Evolutionary conservation across 768 basidiomycete species (phyloP).

Genomic region (Leccinum obscurum): DNA sequence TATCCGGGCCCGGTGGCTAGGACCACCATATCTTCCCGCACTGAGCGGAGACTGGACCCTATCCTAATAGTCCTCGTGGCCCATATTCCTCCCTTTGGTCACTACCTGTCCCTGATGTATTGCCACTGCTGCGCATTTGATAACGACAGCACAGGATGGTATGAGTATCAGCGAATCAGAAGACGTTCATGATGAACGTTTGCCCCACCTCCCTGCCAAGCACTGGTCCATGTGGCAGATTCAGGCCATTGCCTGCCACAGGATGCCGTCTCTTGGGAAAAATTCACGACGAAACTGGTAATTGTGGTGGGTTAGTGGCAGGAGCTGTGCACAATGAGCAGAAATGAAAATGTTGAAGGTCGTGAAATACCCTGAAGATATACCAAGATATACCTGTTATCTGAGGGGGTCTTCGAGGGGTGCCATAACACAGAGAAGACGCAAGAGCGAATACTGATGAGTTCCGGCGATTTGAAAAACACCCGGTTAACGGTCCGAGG

Average conservation of each 20-base stretch:
- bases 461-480: not conserved
- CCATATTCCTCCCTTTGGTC: no score
- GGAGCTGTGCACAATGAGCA: not conserved
- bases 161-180: not conserved
- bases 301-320: constrained; percentile 1
- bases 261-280: not conserved
- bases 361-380: not conserved
- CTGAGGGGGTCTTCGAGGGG: not conserved
- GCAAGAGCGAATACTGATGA: not conserved
- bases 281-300: not conserved
- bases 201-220: not conserved
- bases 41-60: no score
- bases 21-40: no score
- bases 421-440: not conserved
- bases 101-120: no score
- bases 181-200: not conserved
- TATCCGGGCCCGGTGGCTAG: not conserved
- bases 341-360: not conserved
- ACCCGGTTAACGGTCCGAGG: no score
- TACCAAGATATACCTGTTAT: no score
- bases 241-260: not conserved
- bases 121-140: no score
- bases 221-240: not conserved
- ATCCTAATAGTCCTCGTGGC: not conserved
- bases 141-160: not conserved